Conservation (phyloP, 75 land plant species). For the Cunninghamia lanceolata region DNA sequence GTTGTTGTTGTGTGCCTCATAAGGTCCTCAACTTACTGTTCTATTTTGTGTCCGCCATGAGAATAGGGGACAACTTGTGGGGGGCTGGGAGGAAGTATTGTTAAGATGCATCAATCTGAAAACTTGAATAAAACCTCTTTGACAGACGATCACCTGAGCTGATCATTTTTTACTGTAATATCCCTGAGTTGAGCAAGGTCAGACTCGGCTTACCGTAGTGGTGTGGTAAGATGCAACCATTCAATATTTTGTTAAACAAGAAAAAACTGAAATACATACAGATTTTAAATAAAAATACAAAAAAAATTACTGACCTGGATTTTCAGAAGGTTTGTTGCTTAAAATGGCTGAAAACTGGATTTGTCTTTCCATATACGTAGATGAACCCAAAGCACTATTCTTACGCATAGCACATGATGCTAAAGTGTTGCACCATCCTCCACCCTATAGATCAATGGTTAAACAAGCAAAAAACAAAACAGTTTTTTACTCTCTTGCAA, state of each 20-base stretch:
- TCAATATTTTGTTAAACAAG: neutral
- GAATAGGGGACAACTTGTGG: too few relatives aligned
- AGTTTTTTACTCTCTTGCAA: neutral
- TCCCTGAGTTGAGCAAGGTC: too few relatives aligned
- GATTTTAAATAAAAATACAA: neutral
- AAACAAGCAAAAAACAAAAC: neutral
- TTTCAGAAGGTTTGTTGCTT: slow-evolving; percentile 44
- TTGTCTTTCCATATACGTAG: slow-evolving; percentile 55
- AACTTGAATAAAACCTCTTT: too few relatives aligned
- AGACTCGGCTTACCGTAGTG: too few relatives aligned
- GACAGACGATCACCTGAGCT: too few relatives aligned
- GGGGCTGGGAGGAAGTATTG: too few relatives aligned
- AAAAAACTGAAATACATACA: neutral
- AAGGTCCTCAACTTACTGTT: too few relatives aligned
- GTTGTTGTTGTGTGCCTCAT: too few relatives aligned
- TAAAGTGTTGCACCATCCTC: slow-evolving; percentile 78
- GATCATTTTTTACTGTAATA: too few relatives aligned
- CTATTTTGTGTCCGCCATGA: too few relatives aligned
- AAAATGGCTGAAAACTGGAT: slow-evolving; percentile 68
- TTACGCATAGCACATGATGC: slow-evolving; percentile 52
- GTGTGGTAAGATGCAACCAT: neutral
- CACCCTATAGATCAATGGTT: slow-evolving; percentile 56
- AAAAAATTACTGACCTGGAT: slow-evolving; percentile 35
- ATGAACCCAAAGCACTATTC: slow-evolving; percentile 63
- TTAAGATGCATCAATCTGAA: too few relatives aligned